Conservation (phyloP, 1,284 basidiomycete species). For the Abortiporus biennis region DNA sequence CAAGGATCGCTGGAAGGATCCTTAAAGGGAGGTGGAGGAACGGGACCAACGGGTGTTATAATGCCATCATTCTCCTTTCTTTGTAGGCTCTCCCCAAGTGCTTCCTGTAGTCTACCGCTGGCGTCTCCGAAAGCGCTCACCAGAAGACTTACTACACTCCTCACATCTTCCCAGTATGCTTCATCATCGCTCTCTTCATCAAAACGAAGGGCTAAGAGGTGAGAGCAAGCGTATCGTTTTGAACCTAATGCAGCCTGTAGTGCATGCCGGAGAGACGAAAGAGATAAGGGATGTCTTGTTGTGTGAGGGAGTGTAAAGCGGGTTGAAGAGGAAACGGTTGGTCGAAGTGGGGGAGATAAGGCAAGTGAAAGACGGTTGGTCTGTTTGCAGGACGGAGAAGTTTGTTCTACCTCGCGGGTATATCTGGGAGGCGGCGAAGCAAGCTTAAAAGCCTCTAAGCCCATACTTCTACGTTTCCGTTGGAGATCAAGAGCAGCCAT, state of each 20-base stretch:
- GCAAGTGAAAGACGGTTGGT: slow-evolving; percentile 5
- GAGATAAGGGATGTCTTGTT: slow-evolving; percentile 56
- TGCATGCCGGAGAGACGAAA: slow-evolving; percentile 52
- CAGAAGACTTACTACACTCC: slow-evolving; percentile 62
- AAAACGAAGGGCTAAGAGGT: slow-evolving; percentile 71
- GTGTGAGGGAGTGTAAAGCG: slow-evolving; percentile 56
- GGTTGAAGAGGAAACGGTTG: slow-evolving; percentile 22
- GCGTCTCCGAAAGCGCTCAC: slow-evolving; percentile 62
- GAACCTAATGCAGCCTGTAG: slow-evolving; percentile 60
- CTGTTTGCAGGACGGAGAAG: slow-evolving; percentile 9
- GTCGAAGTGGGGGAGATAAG: slow-evolving; percentile 18
- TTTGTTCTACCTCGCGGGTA: slow-evolving; percentile 11
- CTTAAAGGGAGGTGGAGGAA: not conserved
- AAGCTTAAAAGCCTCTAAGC: slow-evolving; percentile 38
- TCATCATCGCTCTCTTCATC: slow-evolving; percentile 41
- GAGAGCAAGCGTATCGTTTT: slow-evolving; percentile 69
- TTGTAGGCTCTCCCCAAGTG: slow-evolving; percentile 51
- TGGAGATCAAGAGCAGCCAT: slow-evolving; percentile 53
- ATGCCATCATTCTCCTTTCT: slow-evolving; percentile 29
- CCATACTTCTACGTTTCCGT: slow-evolving; percentile 44
- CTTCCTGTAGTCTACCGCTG: slow-evolving; percentile 50
- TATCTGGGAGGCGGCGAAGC: slow-evolving; percentile 20
- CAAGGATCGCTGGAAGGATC: not conserved
- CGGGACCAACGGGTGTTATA: slow-evolving; percentile 9
- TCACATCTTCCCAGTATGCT: slow-evolving; percentile 75